phyloP scores from a whole-genome alignment of 2,329 filamentous ascomycete species.

The Exutisphaerella laricina region DNA sequence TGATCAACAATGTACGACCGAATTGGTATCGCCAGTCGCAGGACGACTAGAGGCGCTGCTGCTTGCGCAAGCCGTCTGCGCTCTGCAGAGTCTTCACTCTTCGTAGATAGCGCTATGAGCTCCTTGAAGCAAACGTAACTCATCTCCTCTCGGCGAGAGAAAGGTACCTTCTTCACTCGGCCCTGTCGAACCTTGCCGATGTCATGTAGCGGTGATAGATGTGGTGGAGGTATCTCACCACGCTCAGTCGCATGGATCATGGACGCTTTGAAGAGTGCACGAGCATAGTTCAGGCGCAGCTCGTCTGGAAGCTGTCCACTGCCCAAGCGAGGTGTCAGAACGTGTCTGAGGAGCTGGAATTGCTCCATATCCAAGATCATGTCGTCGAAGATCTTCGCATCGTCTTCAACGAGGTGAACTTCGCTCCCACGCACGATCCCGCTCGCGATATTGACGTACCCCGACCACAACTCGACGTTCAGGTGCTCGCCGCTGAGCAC shows the following conservation, averaged over 20 bases:
- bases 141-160: conserved; percentile 64
- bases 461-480: conserved; percentile 51
- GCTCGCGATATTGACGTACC: conserved; percentile 34
- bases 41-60: conserved; percentile 72
- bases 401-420: conserved; percentile 27
- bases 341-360: conserved; percentile 61
- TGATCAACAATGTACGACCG: conserved; percentile 86
- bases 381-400: conserved; percentile 53
- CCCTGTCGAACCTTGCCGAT: conserved; percentile 64
- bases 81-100: conserved; percentile 30
- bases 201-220: conserved; percentile 51
- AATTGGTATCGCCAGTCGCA: conserved; percentile 74
- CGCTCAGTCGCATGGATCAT: conserved; percentile 64
- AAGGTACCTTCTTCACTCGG: conserved; percentile 62
- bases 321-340: conserved; percentile 71
- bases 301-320: conserved; percentile 58
- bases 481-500: conserved; percentile 46
- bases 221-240: conserved; percentile 51
- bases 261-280: conserved; percentile 73
- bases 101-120: conserved; percentile 45
- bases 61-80: conserved; percentile 64
- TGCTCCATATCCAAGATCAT: conserved; percentile 75
- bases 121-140: conserved; percentile 76
- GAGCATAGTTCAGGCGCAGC: conserved; percentile 63
- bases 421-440: conserved; percentile 37